These are phyloP conservation scores for Clarireedia monteithiana DNA, from an alignment of 2,329 filamentous ascomycete species.

Conservation along the genomic window DNA sequence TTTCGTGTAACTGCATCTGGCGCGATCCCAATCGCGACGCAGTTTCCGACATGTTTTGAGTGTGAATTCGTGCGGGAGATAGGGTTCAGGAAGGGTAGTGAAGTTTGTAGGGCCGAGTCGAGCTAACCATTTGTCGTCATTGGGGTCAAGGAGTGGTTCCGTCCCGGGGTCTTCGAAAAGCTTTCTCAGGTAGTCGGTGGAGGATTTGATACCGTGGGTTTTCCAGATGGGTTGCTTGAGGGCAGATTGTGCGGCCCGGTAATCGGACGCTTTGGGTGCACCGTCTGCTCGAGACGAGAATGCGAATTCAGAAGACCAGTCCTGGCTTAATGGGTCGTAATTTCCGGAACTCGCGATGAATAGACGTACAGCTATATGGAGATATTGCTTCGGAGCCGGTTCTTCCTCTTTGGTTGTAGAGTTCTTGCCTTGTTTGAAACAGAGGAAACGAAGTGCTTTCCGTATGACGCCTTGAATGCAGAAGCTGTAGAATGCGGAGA, in stretches of 20 bases:
- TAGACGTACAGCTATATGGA: constrained; percentile 7
- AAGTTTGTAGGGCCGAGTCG: not conserved
- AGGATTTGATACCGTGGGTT: not conserved
- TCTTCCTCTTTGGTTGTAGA: not conserved
- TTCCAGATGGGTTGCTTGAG: not conserved
- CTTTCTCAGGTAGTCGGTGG: not conserved
- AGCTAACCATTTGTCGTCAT: not conserved
- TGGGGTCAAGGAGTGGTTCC: not conserved
- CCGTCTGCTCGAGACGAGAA: not conserved
- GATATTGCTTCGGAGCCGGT: not conserved
- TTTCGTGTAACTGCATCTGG: not conserved
- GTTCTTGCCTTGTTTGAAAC: not conserved
- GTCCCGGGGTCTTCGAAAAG: constrained; percentile 6
- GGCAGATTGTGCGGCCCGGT: not conserved
- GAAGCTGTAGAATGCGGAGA: constrained; percentile 17
- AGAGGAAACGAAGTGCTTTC: constrained; percentile 1
- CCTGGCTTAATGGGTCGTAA: constrained; percentile 5
- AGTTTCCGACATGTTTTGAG: not conserved
- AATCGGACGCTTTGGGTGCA: constrained; percentile 1
- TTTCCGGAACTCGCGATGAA: constrained; percentile 14
- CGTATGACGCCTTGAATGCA: constrained; percentile 14
- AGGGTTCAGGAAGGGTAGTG: not conserved
- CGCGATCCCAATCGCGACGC: constrained; percentile 1
- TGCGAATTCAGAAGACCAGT: not conserved
- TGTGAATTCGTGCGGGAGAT: not conserved